These are phyloP conservation scores for Gyrodon lividus DNA, from an alignment of 768 basidiomycete genomes.

Conservation along the genomic window DNA sequence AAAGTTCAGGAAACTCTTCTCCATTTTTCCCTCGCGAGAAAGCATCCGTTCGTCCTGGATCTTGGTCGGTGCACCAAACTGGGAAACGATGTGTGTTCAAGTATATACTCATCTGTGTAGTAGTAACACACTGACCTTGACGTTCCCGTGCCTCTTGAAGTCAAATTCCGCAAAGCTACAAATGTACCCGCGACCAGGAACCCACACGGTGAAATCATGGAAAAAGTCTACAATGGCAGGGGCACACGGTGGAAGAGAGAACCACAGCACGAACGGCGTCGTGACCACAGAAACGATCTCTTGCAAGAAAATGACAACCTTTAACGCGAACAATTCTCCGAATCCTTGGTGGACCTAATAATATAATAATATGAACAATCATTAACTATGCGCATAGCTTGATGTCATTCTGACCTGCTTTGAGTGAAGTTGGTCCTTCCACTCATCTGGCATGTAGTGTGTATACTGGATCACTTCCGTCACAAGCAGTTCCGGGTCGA, in stretches of 20 bases:
- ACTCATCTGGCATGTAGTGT: conserved; percentile 93
- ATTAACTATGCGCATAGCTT: background rate
- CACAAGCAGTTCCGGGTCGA: conserved; percentile 93
- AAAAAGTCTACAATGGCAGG: conserved; percentile 96
- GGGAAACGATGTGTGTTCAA: conserved; percentile 1
- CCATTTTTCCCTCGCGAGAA: conserved; percentile 97
- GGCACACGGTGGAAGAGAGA: conserved; percentile 86
- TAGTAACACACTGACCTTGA: conserved; percentile 55
- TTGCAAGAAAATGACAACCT: conserved; percentile 80
- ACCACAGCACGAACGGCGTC: conserved; percentile 93
- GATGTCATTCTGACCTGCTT: conserved; percentile 56
- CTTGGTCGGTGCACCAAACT: conserved; percentile 84
- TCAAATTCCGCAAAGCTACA: conserved; percentile 99
- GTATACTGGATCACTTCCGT: conserved; percentile 90
- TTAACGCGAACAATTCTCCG: conserved; percentile 91
- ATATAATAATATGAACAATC: background rate
- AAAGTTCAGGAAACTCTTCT: conserved; percentile 95
- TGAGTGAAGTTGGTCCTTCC: conserved; percentile 87
- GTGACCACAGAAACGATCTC: conserved; percentile 89
- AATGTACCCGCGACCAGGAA: conserved; percentile 94
- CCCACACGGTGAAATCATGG: conserved; percentile 95
- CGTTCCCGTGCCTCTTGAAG: conserved; percentile 91
- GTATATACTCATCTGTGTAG: background rate
- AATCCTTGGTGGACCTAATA: conserved; percentile 85
- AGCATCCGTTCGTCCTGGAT: conserved; percentile 71